Evolutionary conservation across 768 basidiomycete species (phyloP), one percentile per base, ranked within the genome.

Genomic region (Sistotremastrum niveocremeum): DNA sequence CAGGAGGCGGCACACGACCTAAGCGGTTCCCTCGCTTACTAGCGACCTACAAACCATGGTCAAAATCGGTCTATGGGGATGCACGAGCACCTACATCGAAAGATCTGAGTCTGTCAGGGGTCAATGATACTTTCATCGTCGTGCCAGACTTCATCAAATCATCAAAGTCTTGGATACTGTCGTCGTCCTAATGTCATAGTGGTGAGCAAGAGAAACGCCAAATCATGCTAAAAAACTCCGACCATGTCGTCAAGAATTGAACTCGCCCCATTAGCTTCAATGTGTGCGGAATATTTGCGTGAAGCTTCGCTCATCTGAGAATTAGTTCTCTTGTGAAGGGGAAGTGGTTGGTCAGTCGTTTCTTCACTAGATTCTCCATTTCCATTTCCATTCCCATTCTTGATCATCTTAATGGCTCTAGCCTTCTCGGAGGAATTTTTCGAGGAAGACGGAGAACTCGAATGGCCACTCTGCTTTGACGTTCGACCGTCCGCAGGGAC

Each of bases 101-200:
- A 42, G 79, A 87, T 59, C 80, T 84, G 47, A 98, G 69, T 45
- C 93, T 74, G 67, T 95, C 90, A 47, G 93, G 93, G 34, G 93
- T 98, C 51, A 95, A 72, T 37, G 90, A 94, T 55, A 98, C 81
- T 60, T 89, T 95, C 84, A 95, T 85, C 12, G 93, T 97, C 48
- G 83, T 72, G 49, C 82, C 77, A 48, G 86, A 89, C 44, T 77
- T 78, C 79, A 98, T 82, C 62, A 97, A 69, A 61, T 89, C 80
- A 62, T 98, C 93, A 61, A 98, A 97, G 60, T 94, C 86, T 51
- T 84, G 80, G 46, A 76, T 68, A 55, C 61, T 73, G 60, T 51
- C 66, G 59, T 58, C 74, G 58, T 78, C 74, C 77, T 84, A 54
- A 44, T 46, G 31, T 43, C 35, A 47, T 20, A 20, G 20, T 20